Conservation (phyloP, 169 alveolate genomes). For the Plasmodium reichenowi region DNA sequence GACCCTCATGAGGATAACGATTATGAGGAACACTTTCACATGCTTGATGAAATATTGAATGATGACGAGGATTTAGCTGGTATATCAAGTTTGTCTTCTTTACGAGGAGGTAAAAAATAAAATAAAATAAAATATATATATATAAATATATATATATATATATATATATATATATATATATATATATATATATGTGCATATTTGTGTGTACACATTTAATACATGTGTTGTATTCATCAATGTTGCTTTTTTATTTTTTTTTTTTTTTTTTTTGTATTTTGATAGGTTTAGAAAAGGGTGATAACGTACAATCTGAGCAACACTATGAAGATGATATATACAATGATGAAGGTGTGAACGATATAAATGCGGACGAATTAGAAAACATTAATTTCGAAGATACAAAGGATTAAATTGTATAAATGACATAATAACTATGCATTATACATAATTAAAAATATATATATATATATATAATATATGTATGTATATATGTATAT, state of each 20-base stretch:
- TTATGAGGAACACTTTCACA: constrained; percentile 19
- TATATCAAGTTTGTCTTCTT: constrained; percentile 31
- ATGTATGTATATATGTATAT: background rate
- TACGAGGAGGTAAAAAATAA: constrained; percentile 10
- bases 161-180: constrained; percentile 1
- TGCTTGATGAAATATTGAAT: constrained; percentile 67
- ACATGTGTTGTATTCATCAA: background rate
- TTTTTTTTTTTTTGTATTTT: background rate
- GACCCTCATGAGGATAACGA: constrained; percentile 74
- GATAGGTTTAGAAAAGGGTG: background rate
- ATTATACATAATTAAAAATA: background rate
- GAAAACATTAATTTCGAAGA: constrained; percentile 10
- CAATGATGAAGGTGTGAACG: background rate
- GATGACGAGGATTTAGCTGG: constrained; percentile 32
- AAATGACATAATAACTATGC: too few species aligned
- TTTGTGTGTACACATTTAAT: background rate
- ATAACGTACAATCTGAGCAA: background rate
- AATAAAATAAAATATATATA: background rate
- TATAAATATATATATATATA: background rate
- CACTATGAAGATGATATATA: background rate
- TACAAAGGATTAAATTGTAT: background rate
- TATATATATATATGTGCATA: background rate
- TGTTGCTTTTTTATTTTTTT: background rate
- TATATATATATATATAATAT: background rate
- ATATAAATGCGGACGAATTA: constrained; percentile 6